Evolutionary conservation across 164 flowering plant genomes (phyloP), one percentile per base, ranked within the genome.

Genomic region (Paratinospora sagittata): DNA sequence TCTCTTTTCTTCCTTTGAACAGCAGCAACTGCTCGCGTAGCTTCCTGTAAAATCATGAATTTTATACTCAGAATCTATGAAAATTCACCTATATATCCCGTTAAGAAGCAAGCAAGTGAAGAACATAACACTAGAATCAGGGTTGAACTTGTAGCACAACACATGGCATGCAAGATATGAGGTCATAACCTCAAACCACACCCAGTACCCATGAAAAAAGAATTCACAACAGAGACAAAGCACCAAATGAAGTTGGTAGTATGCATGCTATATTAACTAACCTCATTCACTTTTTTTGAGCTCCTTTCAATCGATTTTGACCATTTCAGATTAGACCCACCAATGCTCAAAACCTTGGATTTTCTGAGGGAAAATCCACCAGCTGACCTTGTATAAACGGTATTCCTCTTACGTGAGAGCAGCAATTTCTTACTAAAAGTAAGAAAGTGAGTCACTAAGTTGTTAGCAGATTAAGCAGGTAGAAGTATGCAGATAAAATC

Each of bases 271-370:
- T 34, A 21, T 61, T 58, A 70, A 73, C 89, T 76, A 69, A 92
- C 99, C 97, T 90, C 92, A 77, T 81, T 89, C 69, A 85, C 95
- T 81, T 85, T 89, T 79, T 85, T 92, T 49, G 95, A 87, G 61
- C 67, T 85, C 64, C 63, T 88, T 71, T 89, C 99, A 69, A 90
- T 91, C 64, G 99, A 93, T 75, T 89, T 91, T 62, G 98, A 91
- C 99, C 99, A 93, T 78, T 96, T 96, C 74, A 93, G 80, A 85
- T 84, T 87, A 55, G 85, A 76, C 5, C 97, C 93, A 77, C 88
- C 90, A 69, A 92, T 80, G 82, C 97, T 86, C 60, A 88, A 66
- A 26, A 95, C 97, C 77, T 87, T 92, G 41, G 91, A 89, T 79
- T 87, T 92, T 70, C 90, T 75, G 41, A 95, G 83, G 57, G 99